Evolutionary conservation across 129 eudicot genomes (phyloP).

Genomic region (Glebionis coronaria): DNA sequence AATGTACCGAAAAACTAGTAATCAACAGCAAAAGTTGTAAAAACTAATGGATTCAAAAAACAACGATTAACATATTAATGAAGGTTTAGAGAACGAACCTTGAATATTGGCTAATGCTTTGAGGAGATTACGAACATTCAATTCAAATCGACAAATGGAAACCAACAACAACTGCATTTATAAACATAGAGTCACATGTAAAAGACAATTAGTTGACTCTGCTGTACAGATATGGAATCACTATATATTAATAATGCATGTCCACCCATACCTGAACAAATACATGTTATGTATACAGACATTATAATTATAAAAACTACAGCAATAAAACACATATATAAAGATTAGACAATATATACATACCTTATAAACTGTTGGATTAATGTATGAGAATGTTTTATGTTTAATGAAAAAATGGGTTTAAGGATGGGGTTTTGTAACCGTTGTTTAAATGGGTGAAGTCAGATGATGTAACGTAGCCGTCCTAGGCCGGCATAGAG

Average conservation of each 20-base stretch:
- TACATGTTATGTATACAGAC: conserved; percentile 3
- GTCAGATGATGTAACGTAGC: conserved; percentile 12
- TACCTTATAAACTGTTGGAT: neutral
- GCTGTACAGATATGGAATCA: conserved; percentile 23
- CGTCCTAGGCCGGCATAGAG: conserved; percentile 19
- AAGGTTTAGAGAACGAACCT: conserved; percentile 6
- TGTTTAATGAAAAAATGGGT: neutral
- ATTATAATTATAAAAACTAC: neutral
- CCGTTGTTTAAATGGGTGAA: neutral
- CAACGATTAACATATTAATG: neutral
- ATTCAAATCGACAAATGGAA: conserved; percentile 33
- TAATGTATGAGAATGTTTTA: conserved; percentile 3
- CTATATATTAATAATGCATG: neutral
- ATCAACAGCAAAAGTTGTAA: too few relatives aligned
- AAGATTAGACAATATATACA: neutral
- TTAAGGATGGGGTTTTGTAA: neutral
- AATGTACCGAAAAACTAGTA: too few relatives aligned
- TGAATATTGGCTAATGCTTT: conserved; percentile 6
- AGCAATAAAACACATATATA: conserved; percentile 1
- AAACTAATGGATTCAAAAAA: neutral
- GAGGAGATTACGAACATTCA: conserved; percentile 16
- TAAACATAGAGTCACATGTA: conserved; percentile 7
- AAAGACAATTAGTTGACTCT: conserved; percentile 12
- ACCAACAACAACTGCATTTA: conserved; percentile 23
- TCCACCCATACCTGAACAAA: too few relatives aligned